These are phyloP conservation scores for Xylona heveae DNA, from an alignment of 495 filamentous ascomycete genomes.

Conservation along the genomic window DNA sequence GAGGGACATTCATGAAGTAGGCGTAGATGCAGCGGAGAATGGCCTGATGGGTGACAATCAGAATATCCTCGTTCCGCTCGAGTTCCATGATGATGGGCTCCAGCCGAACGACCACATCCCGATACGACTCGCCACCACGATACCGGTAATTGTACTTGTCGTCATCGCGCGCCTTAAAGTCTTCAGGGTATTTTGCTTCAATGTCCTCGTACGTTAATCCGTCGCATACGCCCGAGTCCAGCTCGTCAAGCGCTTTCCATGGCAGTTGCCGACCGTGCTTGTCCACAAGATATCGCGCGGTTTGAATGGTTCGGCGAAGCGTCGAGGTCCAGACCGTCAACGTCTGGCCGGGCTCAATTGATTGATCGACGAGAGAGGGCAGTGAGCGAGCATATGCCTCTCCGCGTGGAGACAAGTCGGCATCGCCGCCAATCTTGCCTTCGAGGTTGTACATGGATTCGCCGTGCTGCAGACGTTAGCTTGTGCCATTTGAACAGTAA, in stretches of 20 bases:
- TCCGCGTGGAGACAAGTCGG: slow-evolving; percentile 66
- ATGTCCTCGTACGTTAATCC: slow-evolving; percentile 91
- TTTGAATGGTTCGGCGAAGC: slow-evolving; percentile 76
- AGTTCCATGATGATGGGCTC: slow-evolving; percentile 99
- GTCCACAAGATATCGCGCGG: slow-evolving; percentile 54
- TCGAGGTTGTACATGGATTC: slow-evolving; percentile 80
- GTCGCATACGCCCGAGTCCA: slow-evolving; percentile 91
- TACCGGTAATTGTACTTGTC: slow-evolving; percentile 99
- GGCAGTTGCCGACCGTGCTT: slow-evolving; percentile 79
- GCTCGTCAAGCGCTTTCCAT: slow-evolving; percentile 96
- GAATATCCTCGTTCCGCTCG: slow-evolving; percentile 85
- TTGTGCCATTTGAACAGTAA: slow-evolving; percentile 8
- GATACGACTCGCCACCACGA: slow-evolving; percentile 87
- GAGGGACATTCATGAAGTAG: slow-evolving; percentile 92
- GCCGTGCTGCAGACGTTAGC: slow-evolving; percentile 67
- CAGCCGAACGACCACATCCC: slow-evolving; percentile 90
- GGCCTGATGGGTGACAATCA: slow-evolving; percentile 95
- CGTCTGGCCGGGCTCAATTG: slow-evolving; percentile 56
- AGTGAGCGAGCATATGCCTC: slow-evolving; percentile 67
- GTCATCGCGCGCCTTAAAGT: slow-evolving; percentile 83
- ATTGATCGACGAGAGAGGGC: slow-evolving; percentile 59
- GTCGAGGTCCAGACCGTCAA: slow-evolving; percentile 97
- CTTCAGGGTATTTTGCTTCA: slow-evolving; percentile 71
- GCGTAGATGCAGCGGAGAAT: slow-evolving; percentile 93
- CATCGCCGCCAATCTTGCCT: slow-evolving; percentile 82